These are phyloP conservation scores for Prosopis cineraria DNA, from an alignment of 306 rosid species.

Conservation along the genomic window DNA sequence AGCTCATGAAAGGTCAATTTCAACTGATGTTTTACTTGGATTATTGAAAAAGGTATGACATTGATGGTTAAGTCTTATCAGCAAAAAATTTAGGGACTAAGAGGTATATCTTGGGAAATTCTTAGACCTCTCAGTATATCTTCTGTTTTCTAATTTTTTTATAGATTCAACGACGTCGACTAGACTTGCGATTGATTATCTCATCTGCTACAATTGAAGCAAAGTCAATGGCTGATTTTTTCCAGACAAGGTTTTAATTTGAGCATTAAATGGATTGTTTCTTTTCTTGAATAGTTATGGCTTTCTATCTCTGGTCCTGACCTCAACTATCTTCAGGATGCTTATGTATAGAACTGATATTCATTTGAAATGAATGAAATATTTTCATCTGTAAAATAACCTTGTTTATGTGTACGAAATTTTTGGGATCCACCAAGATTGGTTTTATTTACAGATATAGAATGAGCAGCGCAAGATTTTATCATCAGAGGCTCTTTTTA, in stretches of 20 bases:
- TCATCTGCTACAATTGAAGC: constrained; percentile 98
- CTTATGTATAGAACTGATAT: constrained; percentile 11
- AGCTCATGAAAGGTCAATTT: constrained; percentile 97
- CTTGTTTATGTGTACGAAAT: background rate
- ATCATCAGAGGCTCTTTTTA: constrained; percentile 1
- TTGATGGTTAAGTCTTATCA: constrained; percentile 6
- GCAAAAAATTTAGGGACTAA: constrained; percentile 1
- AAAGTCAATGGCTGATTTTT: constrained; percentile 80
- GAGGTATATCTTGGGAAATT: background rate
- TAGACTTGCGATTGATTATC: constrained; percentile 82
- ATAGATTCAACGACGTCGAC: constrained; percentile 85
- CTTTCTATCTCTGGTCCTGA: constrained; percentile 22
- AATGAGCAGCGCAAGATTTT: background rate
- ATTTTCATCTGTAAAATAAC: constrained; percentile 22
- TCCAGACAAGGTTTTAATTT: constrained; percentile 61
- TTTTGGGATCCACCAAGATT: constrained; percentile 2
- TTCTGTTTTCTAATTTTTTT: constrained; percentile 31
- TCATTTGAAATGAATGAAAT: constrained; percentile 1
- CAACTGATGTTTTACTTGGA: constrained; percentile 93
- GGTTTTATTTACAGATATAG: constrained; percentile 2
- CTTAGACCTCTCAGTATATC: background rate
- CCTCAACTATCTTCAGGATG: background rate
- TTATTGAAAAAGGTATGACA: constrained; percentile 79
- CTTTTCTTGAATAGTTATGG: constrained; percentile 18
- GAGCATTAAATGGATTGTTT: background rate